Base-by-base conservation (phyloP, 2,329 filamentous ascomycete genomes). In the Cucurbitaria berberidis region DNA sequence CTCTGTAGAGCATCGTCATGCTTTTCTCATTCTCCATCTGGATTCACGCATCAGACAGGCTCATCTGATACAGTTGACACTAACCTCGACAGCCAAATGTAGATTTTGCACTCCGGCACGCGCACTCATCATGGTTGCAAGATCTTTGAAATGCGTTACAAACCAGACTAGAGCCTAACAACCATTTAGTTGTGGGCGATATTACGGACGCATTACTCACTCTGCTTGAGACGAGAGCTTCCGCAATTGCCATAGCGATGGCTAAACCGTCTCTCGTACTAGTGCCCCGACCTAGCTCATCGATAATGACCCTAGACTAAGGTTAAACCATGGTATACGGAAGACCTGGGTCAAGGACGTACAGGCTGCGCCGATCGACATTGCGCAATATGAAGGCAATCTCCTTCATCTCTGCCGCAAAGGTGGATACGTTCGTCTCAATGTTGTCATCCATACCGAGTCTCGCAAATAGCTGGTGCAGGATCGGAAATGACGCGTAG, bases 331-430 rank as follows among this genome's bases (percentile, higher is more conserved):
- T 18, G 29, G 15, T 32, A n/a, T 15, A 5, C 29, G 3, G 2
- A 15, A 35, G 13, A 16, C 7, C 16, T 5, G 3, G 5, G 15
- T 5, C 36, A 7, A 9, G 21, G 8, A 55, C 63, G 35, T 57
- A 73, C 64, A 96, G 81, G 62, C 90, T 93, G 42, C 85, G 84
- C 6, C 82, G 80, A 59, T 92, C 88, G 50, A 97, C 85, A 67
- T 96, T 96, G 46, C 86, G 84, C 1, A 98, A 77, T 48, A 99
- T 97, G 71, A 96, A 96, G 0, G 93, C 91, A 78, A 93, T 96
- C 67, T 98, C 95, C 36, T 91, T 84, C 95, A 99, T 98, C 74
- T 99, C 95, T 0, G 91, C 84, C 0, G 93, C 91, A 70, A 98
- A 99, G 0, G 91, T 96, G 0, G 93, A 98, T 21, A 96, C 84